Percentiles rank a stretch among this genome's conserved stretches.
Evolutionary conservation across 2,329 filamentous ascomycete genomes (phyloP).

Genomic region (Ilyonectria robusta): DNA sequence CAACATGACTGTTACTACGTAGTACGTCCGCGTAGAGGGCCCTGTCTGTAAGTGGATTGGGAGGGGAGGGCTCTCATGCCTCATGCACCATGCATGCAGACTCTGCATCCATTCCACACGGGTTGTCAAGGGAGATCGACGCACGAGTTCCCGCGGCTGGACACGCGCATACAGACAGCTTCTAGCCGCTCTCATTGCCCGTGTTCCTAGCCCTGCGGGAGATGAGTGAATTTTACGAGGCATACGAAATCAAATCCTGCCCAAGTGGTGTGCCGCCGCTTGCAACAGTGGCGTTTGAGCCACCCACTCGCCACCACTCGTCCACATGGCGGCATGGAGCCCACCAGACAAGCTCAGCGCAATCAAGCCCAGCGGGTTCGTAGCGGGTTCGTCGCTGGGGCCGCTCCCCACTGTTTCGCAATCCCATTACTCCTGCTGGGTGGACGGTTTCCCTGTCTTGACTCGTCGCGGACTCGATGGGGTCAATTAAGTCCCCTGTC

Average conservation of each 20-base stretch:
- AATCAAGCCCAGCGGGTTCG: slow-evolving; percentile 10
- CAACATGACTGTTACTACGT: background rate
- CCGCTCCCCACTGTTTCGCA: slow-evolving; percentile 1
- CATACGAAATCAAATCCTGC: background rate
- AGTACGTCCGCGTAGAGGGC: background rate
- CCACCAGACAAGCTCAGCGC: slow-evolving; percentile 18
- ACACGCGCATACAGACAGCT: background rate
- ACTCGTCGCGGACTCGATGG: slow-evolving; percentile 1
- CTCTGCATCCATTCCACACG: slow-evolving; percentile 13
- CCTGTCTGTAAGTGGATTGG: slow-evolving; percentile 9
- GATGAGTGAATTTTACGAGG: background rate
- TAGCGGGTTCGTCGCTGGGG: slow-evolving; percentile 7
- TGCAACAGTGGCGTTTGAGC: background rate
- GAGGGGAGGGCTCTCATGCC: slow-evolving; percentile 21
- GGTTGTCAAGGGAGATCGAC: slow-evolving; percentile 31
- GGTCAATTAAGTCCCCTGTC: slow-evolving; percentile 7
- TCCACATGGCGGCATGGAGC: background rate
- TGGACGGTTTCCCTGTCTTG: background rate
- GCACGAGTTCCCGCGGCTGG: background rate
- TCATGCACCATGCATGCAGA: slow-evolving; percentile 11
- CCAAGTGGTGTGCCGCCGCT: background rate
- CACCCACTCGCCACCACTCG: slow-evolving; percentile 4
- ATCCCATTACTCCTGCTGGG: background rate
- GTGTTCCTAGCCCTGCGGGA: background rate
- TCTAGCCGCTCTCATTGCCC: background rate